Evolutionary conservation across 768 basidiomycete genomes (phyloP).

Genomic region (Agaricus sinodeliciosus): DNA sequence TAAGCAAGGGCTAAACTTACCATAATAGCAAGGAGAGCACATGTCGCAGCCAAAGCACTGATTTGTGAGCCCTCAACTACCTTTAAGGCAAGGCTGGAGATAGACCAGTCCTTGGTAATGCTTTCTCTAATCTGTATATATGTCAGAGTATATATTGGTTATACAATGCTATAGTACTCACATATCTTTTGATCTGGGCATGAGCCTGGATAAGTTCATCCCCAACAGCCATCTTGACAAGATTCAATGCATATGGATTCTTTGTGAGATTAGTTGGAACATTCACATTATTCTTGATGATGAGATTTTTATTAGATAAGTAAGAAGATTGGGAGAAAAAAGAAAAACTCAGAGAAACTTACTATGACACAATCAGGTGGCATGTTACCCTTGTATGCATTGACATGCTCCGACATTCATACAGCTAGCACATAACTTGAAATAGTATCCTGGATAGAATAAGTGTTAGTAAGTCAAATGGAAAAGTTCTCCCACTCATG

Average conservation of each 20-base stretch:
- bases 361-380: conserved; percentile 18
- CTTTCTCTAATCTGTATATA: conserved; percentile 7
- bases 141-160: neutral
- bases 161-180: conserved; percentile 3
- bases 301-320: too few species aligned
- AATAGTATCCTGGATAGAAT: too few species aligned
- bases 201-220: conserved; percentile 17
- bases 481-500: too few species aligned
- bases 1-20: too few species aligned
- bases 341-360: conserved; percentile 4
- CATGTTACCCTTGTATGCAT: conserved; percentile 16
- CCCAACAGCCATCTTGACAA: conserved; percentile 10
- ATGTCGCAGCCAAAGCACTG: neutral
- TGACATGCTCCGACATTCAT: conserved; percentile 18
- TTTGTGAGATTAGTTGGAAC: too few species aligned
- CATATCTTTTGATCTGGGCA: conserved; percentile 17
- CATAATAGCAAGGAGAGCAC: too few species aligned
- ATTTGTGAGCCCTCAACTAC: conserved; percentile 14
- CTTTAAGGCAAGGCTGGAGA: conserved; percentile 12
- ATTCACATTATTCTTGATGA: too few species aligned
- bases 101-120: conserved; percentile 8
- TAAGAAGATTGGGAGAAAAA: too few species aligned
- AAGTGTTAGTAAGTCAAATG: too few species aligned
- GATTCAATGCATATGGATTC: neutral
- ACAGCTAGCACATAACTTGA: too few species aligned